Base-by-base conservation (phyloP, 192 early-diverging fungal species). In the Gigaspora rosea region DNA sequence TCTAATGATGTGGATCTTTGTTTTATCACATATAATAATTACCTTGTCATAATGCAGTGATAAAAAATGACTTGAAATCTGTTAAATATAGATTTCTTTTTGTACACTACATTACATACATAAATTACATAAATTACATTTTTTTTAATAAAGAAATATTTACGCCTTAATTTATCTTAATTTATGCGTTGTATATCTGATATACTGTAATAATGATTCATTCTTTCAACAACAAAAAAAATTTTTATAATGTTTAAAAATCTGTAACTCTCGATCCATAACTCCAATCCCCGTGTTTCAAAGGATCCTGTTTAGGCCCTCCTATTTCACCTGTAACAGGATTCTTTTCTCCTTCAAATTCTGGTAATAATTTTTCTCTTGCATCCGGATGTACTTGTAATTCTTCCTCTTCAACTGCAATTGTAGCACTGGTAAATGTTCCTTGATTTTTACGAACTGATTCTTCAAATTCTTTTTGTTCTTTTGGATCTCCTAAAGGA, bases 211-310 rank as follows among this genome's bases (percentile, higher is more conserved):
- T 41, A 41, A 41, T 41, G 3, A 41, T 41, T 41, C 41, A 41
- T 41, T 41, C 41, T 27, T 27, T 41, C 41, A 41, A 41, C 0
- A 41, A 41, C 3, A 41, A 41, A 41, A 41, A 6, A 6, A 3
- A 2, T 1, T 41, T 6, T 41, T 41, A 41, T 41, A 6, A 41
- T 41, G 41, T 32, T 63, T 80, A 89, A 83, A 89, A 89, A 51
- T 89, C 88, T n/a, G 88, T 89, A 10, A 89, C 88, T 73, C 85
- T 75, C 32, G 86, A 84, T n/a, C 87, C 86, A 82, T 85, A 89
- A 50, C 86, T 88, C 94, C 94, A 95, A 78, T 95, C 94, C 15
- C 91, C 91, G 80, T 92, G 94, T 32, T 89, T 88, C 16, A 94
- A 88, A 11, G 94, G 94, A 64, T 95, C 93, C 22, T 92, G 88